Base-by-base conservation (phyloP, 2,329 filamentous ascomycete species). In the Cladophialophora yegresii region DNA sequence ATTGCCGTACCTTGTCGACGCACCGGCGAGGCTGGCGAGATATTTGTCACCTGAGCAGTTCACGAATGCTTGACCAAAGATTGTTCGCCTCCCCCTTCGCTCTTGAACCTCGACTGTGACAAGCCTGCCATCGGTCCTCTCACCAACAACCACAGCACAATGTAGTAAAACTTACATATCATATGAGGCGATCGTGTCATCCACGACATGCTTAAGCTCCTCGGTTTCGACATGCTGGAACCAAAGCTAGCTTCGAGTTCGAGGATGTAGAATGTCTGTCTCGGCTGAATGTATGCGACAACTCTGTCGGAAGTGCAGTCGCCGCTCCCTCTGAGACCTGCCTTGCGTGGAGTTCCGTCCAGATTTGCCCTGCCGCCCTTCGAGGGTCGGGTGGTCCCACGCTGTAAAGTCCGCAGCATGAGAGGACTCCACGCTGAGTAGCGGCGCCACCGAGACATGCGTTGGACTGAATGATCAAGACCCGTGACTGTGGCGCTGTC, bases 21-120 rank as follows among this genome's bases (percentile, higher is more conserved):
- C 62, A 20, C 56, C 62, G 20, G 22, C 56, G 23, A 60, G 62
- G 40, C 4, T 8, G 5, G 62, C 55, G n/a, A 64, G 40, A 64
- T 64, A 56, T 16, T 56, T 50, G n/a, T 64, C 62, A 7, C 62
- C 62, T 4, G 62, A 64, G 55, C 62, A 64, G 51, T 64, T 56
- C 3, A 64, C 55, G 36, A 64, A 64, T n/a, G 58, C 53, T 57
- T 65, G 61, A 13, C 32, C 57, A 13, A 16, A 22, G 23, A 65
- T 54, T 28, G 20, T 53, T 13, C 63, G 54, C 26, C 63, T 60
- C 43, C 62, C 62, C 54, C 55, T 30, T 20, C 62, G 47, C 33
- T 64, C 62, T 47, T 64, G 62, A 32, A 64, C 49, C 26, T 64
- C 55, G 56, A 64, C 33, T 3, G 56, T 43, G 8, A 47, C 28